Percentiles rank a stretch among this genome's conserved stretches.
These are phyloP conservation scores for Dryadomyces sulphureus DNA, from an alignment of 2,329 filamentous ascomycete genomes.

Conservation along the genomic window DNA sequence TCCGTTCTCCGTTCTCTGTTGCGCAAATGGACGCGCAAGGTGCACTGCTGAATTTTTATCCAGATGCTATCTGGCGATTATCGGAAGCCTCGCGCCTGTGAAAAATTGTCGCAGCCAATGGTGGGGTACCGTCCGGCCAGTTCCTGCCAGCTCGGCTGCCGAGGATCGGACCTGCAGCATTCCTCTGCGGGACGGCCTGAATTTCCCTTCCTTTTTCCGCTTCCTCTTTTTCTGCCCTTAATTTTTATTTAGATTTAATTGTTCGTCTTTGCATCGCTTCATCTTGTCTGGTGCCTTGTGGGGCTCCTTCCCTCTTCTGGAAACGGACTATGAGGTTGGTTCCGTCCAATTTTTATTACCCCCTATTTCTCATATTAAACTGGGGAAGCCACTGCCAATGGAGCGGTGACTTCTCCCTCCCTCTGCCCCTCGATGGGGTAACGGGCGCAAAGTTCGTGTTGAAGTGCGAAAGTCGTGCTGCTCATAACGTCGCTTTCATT, in stretches of 20 bases:
- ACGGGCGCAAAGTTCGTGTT: background rate
- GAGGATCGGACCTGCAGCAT: constrained; percentile 10
- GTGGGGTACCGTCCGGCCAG: constrained; percentile 5
- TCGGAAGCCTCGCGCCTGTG: background rate
- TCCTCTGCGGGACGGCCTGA: background rate
- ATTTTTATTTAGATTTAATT: background rate
- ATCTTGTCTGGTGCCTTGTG: background rate
- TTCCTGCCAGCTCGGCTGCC: background rate
- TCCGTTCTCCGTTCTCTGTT: too few species aligned
- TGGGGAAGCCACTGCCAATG: constrained; percentile 1
- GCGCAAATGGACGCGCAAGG: too few species aligned
- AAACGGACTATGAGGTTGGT: background rate
- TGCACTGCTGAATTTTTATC: too few species aligned
- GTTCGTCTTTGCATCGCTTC: background rate
- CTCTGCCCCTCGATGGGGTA: background rate
- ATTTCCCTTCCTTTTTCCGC: background rate
- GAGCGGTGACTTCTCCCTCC: background rate
- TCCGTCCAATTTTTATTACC: constrained; percentile 6
- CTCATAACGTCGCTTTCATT: too few species aligned
- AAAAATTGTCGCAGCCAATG: constrained; percentile 5
- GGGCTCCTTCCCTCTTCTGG: background rate
- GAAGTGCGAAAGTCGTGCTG: background rate
- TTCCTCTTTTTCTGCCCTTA: background rate
- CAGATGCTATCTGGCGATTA: background rate
- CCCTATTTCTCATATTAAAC: constrained; percentile 8